These are phyloP conservation scores for Sechiopsis laciniata DNA, from an alignment of 306 rosid species.

Conservation along the genomic window DNA sequence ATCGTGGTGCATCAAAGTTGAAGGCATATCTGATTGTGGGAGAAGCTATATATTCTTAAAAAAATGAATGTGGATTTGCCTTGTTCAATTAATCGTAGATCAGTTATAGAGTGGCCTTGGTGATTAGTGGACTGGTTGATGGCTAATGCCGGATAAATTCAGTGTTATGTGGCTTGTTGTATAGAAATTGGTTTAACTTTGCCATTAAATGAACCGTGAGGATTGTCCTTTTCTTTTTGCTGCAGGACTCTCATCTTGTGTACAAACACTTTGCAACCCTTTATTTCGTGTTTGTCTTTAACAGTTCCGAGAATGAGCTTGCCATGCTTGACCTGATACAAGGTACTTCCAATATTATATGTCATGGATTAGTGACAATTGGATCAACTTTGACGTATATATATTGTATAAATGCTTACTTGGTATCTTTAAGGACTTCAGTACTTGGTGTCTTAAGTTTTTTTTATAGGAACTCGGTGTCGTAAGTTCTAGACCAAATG, in stretches of 20 bases:
- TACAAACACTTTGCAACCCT: conserved; percentile 93
- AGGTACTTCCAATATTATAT: conserved; percentile 39
- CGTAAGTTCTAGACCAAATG: not conserved
- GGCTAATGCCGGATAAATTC: not conserved
- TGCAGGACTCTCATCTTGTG: conserved; percentile 80
- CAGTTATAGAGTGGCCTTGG: not conserved
- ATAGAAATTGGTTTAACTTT: not conserved
- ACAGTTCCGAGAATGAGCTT: conserved; percentile 92
- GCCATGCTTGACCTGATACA: conserved; percentile 95
- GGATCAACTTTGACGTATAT: not conserved
- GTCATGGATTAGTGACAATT: conserved; percentile 5
- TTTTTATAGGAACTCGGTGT: too few species aligned
- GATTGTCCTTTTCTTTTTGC: conserved; percentile 18
- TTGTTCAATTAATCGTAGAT: not conserved
- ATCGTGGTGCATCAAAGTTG: too few species aligned
- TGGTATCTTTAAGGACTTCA: not conserved
- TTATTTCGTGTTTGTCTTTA: conserved; percentile 75
- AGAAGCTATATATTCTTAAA: not conserved
- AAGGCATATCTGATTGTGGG: not conserved
- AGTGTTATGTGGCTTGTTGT: not conserved
- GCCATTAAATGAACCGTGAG: not conserved
- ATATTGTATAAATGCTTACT: not conserved
- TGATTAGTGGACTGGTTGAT: not conserved
- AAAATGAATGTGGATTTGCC: conserved; percentile 8
- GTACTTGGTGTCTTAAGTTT: not conserved